Evolutionary conservation across 208 protist genomes (phyloP), one percentile per base, ranked within the genome.

Genomic region (Leishmania tropica): DNA sequence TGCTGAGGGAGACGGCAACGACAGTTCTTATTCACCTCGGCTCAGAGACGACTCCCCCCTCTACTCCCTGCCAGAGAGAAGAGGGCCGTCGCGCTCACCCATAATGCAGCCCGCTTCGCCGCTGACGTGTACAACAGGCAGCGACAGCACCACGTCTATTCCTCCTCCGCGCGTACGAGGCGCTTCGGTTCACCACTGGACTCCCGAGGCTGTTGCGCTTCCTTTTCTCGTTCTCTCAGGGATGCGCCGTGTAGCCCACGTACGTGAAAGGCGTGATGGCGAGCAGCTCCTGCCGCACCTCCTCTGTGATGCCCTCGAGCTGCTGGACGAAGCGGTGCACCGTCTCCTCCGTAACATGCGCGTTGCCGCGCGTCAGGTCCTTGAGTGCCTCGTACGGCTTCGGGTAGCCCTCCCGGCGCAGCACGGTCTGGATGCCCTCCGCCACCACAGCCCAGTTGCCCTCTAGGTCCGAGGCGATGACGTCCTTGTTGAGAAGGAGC

Each of bases 351-450:
- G 85, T 98, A 67, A 98, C 86, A 47, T 94, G 87, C 35, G 89
- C 78, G 76, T 97, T 96, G 17, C 91, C 96, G 35, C 96, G 95
- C 4, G 98, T 99, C 45, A 99, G 84, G 62, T 98, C 92, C 83
- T 98, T 99, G 21, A 99, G 90, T 7, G 96, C 96, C 82, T 99
- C 96, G 82, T 98, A 99, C 51, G 96, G 96, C 85, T 96, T 94
- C 53, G 90, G 92, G 86, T 96, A 98, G 54, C 92, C 92, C 85
- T 98, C 95, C 35, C 96, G 92, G 54, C 98, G 93, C 80, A 99
- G 94, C 28, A 99, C 86, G 0, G 97, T 99, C 85, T 99, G 98
- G 75, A 99, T 98, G 10, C 97, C 97, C 85, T 99, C 98, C 51
- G 96, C 87, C 10, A 99, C 93, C 5, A 99, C 97, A 21, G 95